Conservation (phyloP, 345 rosid species). For the Acer negundo region DNA sequence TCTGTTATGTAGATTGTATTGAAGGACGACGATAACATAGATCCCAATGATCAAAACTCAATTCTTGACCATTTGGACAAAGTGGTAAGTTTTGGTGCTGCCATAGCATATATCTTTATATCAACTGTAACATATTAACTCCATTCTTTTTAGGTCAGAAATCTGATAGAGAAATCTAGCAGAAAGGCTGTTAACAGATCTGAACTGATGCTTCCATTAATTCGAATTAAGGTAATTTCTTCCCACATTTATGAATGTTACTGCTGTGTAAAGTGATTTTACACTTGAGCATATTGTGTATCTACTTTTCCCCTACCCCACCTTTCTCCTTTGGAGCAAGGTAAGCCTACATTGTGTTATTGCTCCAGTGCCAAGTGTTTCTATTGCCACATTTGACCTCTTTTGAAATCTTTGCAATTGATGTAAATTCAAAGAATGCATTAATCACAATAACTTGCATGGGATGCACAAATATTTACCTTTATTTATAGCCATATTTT, state of each 20-base stretch:
- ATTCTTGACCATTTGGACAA: slow-evolving; percentile 89
- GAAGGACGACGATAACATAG: slow-evolving; percentile 84
- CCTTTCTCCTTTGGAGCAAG: neutral
- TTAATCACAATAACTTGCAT: neutral
- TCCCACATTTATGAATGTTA: neutral
- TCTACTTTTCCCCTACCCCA: neutral
- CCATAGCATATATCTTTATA: neutral
- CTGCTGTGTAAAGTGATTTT: neutral
- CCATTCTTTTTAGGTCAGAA: slow-evolving; percentile 57
- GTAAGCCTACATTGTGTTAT: neutral
- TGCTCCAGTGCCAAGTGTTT: neutral
- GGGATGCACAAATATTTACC: neutral
- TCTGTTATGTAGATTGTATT: slow-evolving; percentile 65
- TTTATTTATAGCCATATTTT: neutral
- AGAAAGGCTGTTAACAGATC: slow-evolving; percentile 55
- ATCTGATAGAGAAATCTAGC: slow-evolving; percentile 76
- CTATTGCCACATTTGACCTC: neutral
- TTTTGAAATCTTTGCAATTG: neutral
- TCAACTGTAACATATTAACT: slow-evolving; percentile 16
- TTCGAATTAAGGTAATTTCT: slow-evolving; percentile 77
- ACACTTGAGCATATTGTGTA: slow-evolving; percentile 5
- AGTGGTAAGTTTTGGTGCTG: slow-evolving; percentile 48
- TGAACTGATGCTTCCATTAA: slow-evolving; percentile 81
- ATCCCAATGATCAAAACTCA: slow-evolving; percentile 93
- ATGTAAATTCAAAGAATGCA: neutral